Conservation (phyloP, 345 rosid species). For the Heritiera littoralis region DNA sequence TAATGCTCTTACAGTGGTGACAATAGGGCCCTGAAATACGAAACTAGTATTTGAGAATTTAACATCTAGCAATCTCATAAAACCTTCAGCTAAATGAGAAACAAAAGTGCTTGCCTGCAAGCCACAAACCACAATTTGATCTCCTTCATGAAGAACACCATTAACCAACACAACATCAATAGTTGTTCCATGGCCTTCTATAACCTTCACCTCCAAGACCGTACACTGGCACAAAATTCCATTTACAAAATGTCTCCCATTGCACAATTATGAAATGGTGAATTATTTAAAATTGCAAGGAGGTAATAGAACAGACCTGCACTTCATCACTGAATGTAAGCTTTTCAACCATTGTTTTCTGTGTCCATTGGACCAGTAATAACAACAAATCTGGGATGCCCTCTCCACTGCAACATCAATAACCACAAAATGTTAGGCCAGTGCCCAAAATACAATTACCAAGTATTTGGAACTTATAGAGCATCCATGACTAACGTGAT, state of each 20-base stretch:
- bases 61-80: slow-evolving; percentile 10
- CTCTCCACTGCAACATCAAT: slow-evolving; percentile 68
- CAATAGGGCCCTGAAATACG: slow-evolving; percentile 77
- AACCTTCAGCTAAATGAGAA: not conserved
- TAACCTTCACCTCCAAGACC: slow-evolving; percentile 92
- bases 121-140: slow-evolving; percentile 94
- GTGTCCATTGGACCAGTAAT: slow-evolving; percentile 85
- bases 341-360: slow-evolving; percentile 94
- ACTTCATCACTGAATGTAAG: slow-evolving; percentile 78
- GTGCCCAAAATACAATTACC: slow-evolving; percentile 13
- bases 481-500: slow-evolving; percentile 48
- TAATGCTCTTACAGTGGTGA: slow-evolving; percentile 78
- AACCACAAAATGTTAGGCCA: slow-evolving; percentile 28
- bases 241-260: slow-evolving; percentile 27
- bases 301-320: slow-evolving; percentile 49
- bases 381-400: slow-evolving; percentile 89
- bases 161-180: slow-evolving; percentile 92
- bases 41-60: slow-evolving; percentile 19
- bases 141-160: slow-evolving; percentile 91
- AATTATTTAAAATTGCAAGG: not conserved
- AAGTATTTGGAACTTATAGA: not conserved
- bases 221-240: slow-evolving; percentile 67
- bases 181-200: slow-evolving; percentile 95
- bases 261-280: slow-evolving; percentile 10
- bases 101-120: slow-evolving; percentile 65